Evolutionary conservation across 2,329 filamentous ascomycete species (phyloP), one percentile per base, ranked within the genome.

Genomic region (Ophiocordyceps camponoti-rufipedis): DNA sequence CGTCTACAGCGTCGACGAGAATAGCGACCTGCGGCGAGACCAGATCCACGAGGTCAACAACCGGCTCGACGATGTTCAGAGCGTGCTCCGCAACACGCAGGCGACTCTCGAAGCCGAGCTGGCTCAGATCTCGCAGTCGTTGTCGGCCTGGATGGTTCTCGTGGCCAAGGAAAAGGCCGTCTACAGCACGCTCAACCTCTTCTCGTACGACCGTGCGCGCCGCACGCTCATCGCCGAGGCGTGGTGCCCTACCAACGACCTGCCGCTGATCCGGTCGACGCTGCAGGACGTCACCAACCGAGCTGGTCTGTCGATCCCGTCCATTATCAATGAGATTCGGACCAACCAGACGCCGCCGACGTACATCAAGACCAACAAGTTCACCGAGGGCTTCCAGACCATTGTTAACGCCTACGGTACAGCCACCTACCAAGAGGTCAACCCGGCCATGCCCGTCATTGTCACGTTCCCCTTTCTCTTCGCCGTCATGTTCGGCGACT

Each of bases 391-490:
- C 23, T 98, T 98, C 70, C 91, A 98, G 65, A 96, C 89, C 48
- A 98, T 98, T 61, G 93, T 98, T 62, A 89, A 98, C 56, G 91
- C 93, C 28, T 98, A 98, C 58, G 93, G 91, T 58, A 95, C 91
- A 40, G 85, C 91, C 49, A 96, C 94, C 53, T 98, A 98, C 65
- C 84, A 84, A 54, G 91, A 98, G 67, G 84, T 95, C 62, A 98
- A 98, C 66, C 91, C 91, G 47, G 89, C 87, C 50, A 74, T 98
- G 19, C 89, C 89, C 35, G 91, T 94, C 44, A 87, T 96, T 53
- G 81, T 98, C 51, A 98, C 91, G 6, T 98, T 98, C 65, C 91
- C 93, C n/a, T 98, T 98, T 71, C 72, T 98, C 50, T 98, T 98
- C 60, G 91, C 91, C 44, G 91, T 98, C 75, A 98, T 98, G 91